Percentiles rank a stretch among this genome's conserved stretches.
Conservation (phyloP, 108 stramenopile genomes). For the Pseudonitzschia multistriata region DNA sequence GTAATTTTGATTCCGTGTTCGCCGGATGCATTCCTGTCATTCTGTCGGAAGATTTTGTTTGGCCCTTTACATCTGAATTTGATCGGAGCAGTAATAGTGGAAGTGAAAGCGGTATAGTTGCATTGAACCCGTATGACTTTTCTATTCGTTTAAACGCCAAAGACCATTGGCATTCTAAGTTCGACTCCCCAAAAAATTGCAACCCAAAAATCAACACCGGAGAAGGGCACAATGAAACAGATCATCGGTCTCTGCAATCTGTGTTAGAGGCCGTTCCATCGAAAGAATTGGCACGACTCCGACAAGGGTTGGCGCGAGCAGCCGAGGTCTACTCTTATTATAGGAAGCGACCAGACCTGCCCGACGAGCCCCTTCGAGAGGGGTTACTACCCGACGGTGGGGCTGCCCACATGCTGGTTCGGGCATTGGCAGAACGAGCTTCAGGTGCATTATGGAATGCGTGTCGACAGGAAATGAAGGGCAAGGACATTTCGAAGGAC, state of each 20-base stretch:
- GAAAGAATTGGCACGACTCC: conserved; percentile 35
- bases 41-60: conserved; percentile 45
- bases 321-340: conserved; percentile 36
- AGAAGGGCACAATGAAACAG: not conserved
- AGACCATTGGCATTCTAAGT: conserved; percentile 12
- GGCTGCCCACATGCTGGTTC: conserved; percentile 32
- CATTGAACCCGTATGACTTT: conserved; percentile 21
- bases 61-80: conserved; percentile 38
- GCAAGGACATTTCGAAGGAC: not conserved
- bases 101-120: not conserved
- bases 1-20: conserved; percentile 52
- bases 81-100: conserved; percentile 2
- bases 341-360: conserved; percentile 15
- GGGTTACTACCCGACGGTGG: conserved; percentile 38
- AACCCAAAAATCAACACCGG: not conserved
- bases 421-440: conserved; percentile 38
- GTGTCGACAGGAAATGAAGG: conserved; percentile 25
- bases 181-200: conserved; percentile 18
- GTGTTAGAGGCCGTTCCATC: conserved; percentile 24
- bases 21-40: conserved; percentile 59
- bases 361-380: conserved; percentile 35
- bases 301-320: conserved; percentile 19
- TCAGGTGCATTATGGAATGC: conserved; percentile 33
- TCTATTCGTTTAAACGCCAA: conserved; percentile 23
- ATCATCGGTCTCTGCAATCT: not conserved